Conservation (phyloP, 345 rosid genomes). For the Bruguiera sexangula region DNA sequence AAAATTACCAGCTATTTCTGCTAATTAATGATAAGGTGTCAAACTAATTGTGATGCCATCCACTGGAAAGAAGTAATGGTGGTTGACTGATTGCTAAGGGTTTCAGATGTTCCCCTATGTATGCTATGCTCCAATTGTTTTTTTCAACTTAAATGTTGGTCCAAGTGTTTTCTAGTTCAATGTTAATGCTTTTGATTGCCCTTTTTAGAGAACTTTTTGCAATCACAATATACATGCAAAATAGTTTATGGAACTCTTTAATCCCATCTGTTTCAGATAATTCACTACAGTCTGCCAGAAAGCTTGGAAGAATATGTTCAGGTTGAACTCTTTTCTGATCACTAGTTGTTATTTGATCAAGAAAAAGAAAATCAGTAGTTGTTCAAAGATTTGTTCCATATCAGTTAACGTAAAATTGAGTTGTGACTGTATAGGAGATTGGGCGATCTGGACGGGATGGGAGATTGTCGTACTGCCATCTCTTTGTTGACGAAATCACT, state of each 20-base stretch:
- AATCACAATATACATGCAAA: neutral
- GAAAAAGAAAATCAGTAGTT: neutral
- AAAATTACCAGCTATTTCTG: too few relatives aligned
- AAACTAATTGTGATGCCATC: too few relatives aligned
- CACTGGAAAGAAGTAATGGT: too few relatives aligned
- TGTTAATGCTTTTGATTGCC: neutral
- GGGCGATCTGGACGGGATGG: constrained; percentile 99
- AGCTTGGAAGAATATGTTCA: constrained; percentile 99
- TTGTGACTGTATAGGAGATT: constrained; percentile 53
- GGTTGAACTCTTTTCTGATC: constrained; percentile 41
- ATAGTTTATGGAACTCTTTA: constrained; percentile 6
- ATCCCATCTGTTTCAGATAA: constrained; percentile 53
- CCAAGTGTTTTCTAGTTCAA: neutral
- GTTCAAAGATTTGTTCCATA: constrained; percentile 17
- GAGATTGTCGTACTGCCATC: constrained; percentile 77
- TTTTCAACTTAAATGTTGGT: neutral
- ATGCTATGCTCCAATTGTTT: neutral
- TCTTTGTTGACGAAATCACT: constrained; percentile 66
- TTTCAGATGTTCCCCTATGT: neutral
- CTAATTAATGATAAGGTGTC: too few relatives aligned
- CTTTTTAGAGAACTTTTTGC: neutral
- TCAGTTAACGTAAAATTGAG: constrained; percentile 14
- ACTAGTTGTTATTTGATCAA: too few relatives aligned
- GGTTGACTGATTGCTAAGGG: too few relatives aligned
- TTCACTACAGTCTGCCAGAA: constrained; percentile 92